Evolutionary conservation across 768 basidiomycete genomes (phyloP), one percentile per base, ranked within the genome.

Genomic region (Daedalea quercina): DNA sequence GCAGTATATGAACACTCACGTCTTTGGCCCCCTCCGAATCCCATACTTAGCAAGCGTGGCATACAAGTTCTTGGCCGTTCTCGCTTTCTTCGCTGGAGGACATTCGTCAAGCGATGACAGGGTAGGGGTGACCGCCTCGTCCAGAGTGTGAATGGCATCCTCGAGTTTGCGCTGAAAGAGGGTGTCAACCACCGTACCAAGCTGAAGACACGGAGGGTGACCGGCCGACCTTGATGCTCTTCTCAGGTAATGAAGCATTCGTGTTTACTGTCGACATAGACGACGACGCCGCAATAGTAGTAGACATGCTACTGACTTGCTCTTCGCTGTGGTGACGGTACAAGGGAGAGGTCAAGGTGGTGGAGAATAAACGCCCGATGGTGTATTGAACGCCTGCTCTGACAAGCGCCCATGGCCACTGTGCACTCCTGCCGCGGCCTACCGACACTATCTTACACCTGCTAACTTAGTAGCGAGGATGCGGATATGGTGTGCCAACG

Each of bases 1-100:
- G 25, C 24, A 41, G 11, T 11, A 11, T 31, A 31, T 4, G 28
- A 31, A 1, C 33, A 63, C 66, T 63, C 64, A 67, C 64, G 71
- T 63, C 44, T 63, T 69, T 9, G 72, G 49, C 52, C 76, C 75
- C 60, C 76, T 83, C 60, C 75, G 80, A 40, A 86, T 78, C 3
- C 85, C 85, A 63, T 90, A 88, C 69, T 89, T 91, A 43, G 85
- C 77, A 42, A 92, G 73, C 2, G 86, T 86, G 1, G 88, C 83
- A 65, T 90, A 92, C 2, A 92, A 63, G 1, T 87, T 84, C 13
- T 75, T 81, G 47, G 73, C 64, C 6, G 77, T 72, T 20, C 73
- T 68, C 42, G 73, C 77, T 58, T 85, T 82, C 20, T 77, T 78
- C n/a, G 81, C 70, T 17, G 79, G 73, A 3, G 74, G 72, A 2